Evolutionary conservation across 192 early-diverging fungal species (phyloP).

Genomic region (Thamnidium elegans): DNA sequence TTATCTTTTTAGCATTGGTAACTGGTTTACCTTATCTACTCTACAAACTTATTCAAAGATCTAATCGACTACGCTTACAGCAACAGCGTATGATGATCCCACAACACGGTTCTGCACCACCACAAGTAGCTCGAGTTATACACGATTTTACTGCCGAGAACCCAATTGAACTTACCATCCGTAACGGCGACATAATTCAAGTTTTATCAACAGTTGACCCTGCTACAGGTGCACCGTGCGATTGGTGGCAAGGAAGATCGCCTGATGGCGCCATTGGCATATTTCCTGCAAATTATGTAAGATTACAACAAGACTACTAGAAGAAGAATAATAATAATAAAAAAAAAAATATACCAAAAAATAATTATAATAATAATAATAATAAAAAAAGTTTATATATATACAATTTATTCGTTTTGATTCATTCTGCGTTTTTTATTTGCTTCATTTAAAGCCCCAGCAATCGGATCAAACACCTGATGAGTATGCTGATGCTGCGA

Average conservation of each 20-base stretch:
- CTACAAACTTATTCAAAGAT: conserved; percentile 78
- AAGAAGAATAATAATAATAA: too few relatives aligned
- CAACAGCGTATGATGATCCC: conserved; percentile 32
- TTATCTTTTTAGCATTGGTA: conserved; percentile 81
- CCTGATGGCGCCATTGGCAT: conserved; percentile 79
- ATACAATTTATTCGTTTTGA: not conserved
- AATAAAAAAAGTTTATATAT: too few relatives aligned
- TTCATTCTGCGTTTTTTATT: conserved; percentile 13
- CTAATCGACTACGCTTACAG: conserved; percentile 33
- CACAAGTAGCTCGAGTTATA: conserved; percentile 87
- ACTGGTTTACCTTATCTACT: conserved; percentile 91
- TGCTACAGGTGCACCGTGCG: conserved; percentile 64
- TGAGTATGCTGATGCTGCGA: too few relatives aligned
- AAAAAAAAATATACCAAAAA: too few relatives aligned
- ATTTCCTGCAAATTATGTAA: conserved; percentile 89
- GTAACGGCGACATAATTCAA: conserved; percentile 85
- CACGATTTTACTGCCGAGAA: conserved; percentile 80
- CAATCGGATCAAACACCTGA: too few relatives aligned
- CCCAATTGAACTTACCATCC: conserved; percentile 78
- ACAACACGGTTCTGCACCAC: conserved; percentile 38
- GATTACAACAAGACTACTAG: too few relatives aligned
- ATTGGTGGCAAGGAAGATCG: conserved; percentile 91
- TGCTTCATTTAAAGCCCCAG: not conserved
- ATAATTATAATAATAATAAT: too few relatives aligned
- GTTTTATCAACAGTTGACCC: conserved; percentile 81